Evolutionary conservation across 2,329 filamentous ascomycete genomes (phyloP).

Genomic region (Phaeosphaeria sp.): DNA sequence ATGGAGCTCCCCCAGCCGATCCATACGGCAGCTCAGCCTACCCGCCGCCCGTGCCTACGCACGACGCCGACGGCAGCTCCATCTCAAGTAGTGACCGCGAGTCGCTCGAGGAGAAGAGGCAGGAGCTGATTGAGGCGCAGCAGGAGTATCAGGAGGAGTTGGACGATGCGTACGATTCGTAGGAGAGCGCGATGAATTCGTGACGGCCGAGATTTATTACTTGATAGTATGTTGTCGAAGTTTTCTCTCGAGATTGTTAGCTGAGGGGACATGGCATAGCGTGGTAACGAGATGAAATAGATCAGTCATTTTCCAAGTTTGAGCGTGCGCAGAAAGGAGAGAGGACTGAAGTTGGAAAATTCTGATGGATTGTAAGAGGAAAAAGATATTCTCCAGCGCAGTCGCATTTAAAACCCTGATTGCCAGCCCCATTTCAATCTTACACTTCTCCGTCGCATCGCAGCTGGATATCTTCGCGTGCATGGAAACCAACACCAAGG

Average conservation of each 20-base stretch:
- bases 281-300: neutral
- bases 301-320: neutral
- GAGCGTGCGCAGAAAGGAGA: neutral
- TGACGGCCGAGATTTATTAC: neutral
- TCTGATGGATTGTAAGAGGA: neutral
- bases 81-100: conserved; percentile 49
- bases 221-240: neutral
- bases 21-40: conserved; percentile 20
- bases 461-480: neutral
- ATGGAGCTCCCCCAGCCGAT: conserved; percentile 20
- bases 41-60: conserved; percentile 46
- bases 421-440: neutral
- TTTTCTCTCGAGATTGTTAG: neutral
- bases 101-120: conserved; percentile 58
- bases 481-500: neutral
- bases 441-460: neutral
- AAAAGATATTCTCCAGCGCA: neutral
- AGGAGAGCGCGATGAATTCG: neutral
- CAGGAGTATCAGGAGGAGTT: conserved; percentile 59
- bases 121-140: conserved; percentile 61
- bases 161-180: conserved; percentile 38
- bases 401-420: neutral
- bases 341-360: neutral
- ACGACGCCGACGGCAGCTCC: conserved; percentile 52
- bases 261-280: neutral